phyloP scores from a whole-genome alignment of 768 basidiomycete genomes.

The Albatrellus ellisii region DNA sequence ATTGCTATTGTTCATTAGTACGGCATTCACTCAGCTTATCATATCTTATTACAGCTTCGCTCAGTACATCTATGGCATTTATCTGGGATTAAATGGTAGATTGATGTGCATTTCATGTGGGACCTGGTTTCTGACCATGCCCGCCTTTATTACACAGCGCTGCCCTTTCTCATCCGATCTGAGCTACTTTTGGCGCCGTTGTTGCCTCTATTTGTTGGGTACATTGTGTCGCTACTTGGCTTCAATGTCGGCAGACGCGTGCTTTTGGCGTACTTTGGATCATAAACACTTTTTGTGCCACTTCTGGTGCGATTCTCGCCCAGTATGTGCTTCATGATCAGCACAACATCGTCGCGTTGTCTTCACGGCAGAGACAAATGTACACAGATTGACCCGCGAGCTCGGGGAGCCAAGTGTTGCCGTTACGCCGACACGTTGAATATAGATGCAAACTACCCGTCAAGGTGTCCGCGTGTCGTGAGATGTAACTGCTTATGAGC shows the following conservation, averaged over 20 bases:
- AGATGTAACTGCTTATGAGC: no score
- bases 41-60: constrained; percentile 40
- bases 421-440: neutral
- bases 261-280: constrained; percentile 68
- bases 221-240: constrained; percentile 76
- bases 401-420: neutral
- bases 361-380: no score
- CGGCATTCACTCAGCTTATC: neutral
- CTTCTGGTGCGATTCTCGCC: no score
- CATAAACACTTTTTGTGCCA: no score
- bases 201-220: constrained; percentile 75
- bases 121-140: constrained; percentile 1
- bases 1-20: neutral
- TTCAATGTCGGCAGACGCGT: constrained; percentile 83
- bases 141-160: constrained; percentile 32
- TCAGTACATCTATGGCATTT: constrained; percentile 87
- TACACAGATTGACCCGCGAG: no score
- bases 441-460: no score
- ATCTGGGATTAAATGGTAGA: constrained; percentile 73
- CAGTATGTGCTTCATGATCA: no score
- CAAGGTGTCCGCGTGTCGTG: no score
- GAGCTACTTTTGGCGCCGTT: constrained; percentile 87
- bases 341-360: neutral
- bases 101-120: constrained; percentile 4
- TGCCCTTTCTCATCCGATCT: constrained; percentile 89